Evolutionary conservation across 1,139 yeast genomes (phyloP).

Genomic region (Kurtzmaniella quercitrusa): DNA sequence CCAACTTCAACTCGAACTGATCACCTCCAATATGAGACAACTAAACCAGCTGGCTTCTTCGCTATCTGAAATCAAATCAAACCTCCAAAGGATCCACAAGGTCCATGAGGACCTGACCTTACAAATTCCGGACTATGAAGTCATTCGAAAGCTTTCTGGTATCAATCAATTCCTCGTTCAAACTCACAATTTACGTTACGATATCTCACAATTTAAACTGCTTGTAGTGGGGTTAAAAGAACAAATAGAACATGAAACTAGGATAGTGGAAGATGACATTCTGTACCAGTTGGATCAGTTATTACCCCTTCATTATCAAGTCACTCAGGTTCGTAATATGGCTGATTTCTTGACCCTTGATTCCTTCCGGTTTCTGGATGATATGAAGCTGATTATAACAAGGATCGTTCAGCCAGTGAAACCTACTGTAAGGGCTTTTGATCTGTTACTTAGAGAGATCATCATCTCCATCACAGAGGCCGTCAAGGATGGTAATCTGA

Average conservation of each 20-base stretch:
- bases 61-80: slow-evolving; percentile 47
- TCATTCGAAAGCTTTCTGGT: slow-evolving; percentile 57
- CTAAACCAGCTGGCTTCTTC: slow-evolving; percentile 33
- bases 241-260: slow-evolving; percentile 52
- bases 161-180: slow-evolving; percentile 71
- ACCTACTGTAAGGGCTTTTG: slow-evolving; percentile 54
- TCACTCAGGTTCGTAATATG: slow-evolving; percentile 72
- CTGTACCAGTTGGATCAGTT: slow-evolving; percentile 58
- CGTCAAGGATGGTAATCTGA: slow-evolving; percentile 60
- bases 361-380: slow-evolving; percentile 55
- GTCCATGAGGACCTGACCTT: slow-evolving; percentile 51
- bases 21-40: slow-evolving; percentile 36
- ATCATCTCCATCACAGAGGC: slow-evolving; percentile 66
- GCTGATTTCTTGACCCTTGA: slow-evolving; percentile 65
- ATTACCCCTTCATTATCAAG: slow-evolving; percentile 61
- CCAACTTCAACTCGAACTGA: slow-evolving; percentile 53
- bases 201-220: slow-evolving; percentile 53
- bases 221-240: slow-evolving; percentile 47
- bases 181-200: slow-evolving; percentile 62
- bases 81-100: slow-evolving; percentile 55
- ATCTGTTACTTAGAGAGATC: slow-evolving; percentile 56
- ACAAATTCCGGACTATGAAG: slow-evolving; percentile 51
- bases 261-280: slow-evolving; percentile 44
- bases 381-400: slow-evolving; percentile 62
- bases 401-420: slow-evolving; percentile 55